Evolutionary conservation across 2,329 filamentous ascomycete species (phyloP).

Genomic region (Ceratocystis variospora): DNA sequence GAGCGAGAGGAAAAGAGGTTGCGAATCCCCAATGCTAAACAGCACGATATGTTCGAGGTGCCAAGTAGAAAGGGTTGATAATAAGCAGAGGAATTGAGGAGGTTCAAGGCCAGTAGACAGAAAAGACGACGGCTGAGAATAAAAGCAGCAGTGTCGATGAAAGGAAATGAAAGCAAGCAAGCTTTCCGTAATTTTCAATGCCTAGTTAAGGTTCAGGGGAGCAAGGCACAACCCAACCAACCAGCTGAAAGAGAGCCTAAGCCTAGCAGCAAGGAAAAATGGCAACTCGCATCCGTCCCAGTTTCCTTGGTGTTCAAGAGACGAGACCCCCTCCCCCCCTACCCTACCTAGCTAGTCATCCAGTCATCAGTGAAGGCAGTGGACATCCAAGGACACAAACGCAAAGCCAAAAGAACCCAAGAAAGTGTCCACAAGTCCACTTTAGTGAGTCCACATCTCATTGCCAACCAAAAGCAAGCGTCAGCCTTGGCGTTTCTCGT

Average conservation of each 20-base stretch:
- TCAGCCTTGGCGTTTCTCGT: background rate
- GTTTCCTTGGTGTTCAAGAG: background rate
- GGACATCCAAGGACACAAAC: background rate
- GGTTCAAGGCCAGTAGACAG: background rate
- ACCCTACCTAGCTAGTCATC: background rate
- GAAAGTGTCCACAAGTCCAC: conserved; percentile 8
- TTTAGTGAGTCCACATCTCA: conserved; percentile 8
- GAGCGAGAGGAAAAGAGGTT: background rate
- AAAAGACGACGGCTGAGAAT: background rate
- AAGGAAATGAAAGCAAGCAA: conserved; percentile 10
- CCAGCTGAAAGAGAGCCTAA: conserved; percentile 4
- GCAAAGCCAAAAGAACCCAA: conserved; percentile 6
- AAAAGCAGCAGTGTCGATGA: background rate
- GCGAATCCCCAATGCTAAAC: background rate
- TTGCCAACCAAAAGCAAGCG: background rate
- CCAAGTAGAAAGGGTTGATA: background rate
- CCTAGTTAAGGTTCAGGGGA: conserved; percentile 11
- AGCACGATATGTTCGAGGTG: background rate
- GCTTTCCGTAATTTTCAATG: conserved; percentile 10
- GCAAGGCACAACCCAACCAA: conserved; percentile 9
- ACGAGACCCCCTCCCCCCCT: background rate
- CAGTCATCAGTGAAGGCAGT: conserved; percentile 4
- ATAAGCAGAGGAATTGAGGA: background rate
- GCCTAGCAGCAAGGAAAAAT: conserved; percentile 9
- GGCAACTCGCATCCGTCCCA: background rate